A percentile compares a stretch with the other conserved stretches of the same genome.
These are phyloP conservation scores for Balansia obtecta DNA, from an alignment of 2,329 filamentous ascomycete species.

Conservation along the genomic window DNA sequence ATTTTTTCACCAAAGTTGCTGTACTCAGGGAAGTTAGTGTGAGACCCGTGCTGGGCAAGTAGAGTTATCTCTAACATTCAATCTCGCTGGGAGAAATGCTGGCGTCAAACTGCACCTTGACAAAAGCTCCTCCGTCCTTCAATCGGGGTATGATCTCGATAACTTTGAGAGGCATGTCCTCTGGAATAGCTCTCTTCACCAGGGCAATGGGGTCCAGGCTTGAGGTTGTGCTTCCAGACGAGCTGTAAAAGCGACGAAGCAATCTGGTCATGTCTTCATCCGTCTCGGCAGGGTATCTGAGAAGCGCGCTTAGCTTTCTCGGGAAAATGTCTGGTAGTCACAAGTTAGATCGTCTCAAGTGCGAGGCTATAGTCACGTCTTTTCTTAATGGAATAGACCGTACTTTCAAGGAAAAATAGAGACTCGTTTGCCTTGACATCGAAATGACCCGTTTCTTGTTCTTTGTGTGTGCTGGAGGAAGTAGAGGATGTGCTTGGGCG, in stretches of 20 bases:
- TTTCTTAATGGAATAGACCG: slow-evolving; percentile 15
- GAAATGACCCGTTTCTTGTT: slow-evolving; percentile 71
- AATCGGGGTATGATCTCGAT: slow-evolving; percentile 73
- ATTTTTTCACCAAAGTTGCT: slow-evolving; percentile 45
- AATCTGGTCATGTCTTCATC: slow-evolving; percentile 37
- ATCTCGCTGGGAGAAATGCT: slow-evolving; percentile 27
- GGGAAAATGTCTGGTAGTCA: slow-evolving; percentile 62
- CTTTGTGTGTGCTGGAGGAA: slow-evolving; percentile 25
- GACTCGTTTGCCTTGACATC: slow-evolving; percentile 62
- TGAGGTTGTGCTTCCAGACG: slow-evolving; percentile 34
- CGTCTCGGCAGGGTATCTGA: slow-evolving; percentile 35
- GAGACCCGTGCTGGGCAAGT: background rate
- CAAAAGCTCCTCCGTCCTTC: slow-evolving; percentile 86
- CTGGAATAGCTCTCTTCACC: slow-evolving; percentile 51
- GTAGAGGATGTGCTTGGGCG: slow-evolving; percentile 7
- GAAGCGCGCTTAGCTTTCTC: slow-evolving; percentile 46
- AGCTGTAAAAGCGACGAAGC: slow-evolving; percentile 38
- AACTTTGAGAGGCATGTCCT: slow-evolving; percentile 51
- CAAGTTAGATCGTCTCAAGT: background rate
- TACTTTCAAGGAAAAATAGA: slow-evolving; percentile 83
- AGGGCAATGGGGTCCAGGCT: slow-evolving; percentile 39
- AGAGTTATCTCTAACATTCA: slow-evolving; percentile 22
- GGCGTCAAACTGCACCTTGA: slow-evolving; percentile 58
- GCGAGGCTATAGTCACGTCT: background rate
- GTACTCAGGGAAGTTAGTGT: slow-evolving; percentile 6